These are phyloP conservation scores for Xerocomus spinulosus DNA, from an alignment of 768 basidiomycete species.

Conservation along the genomic window DNA sequence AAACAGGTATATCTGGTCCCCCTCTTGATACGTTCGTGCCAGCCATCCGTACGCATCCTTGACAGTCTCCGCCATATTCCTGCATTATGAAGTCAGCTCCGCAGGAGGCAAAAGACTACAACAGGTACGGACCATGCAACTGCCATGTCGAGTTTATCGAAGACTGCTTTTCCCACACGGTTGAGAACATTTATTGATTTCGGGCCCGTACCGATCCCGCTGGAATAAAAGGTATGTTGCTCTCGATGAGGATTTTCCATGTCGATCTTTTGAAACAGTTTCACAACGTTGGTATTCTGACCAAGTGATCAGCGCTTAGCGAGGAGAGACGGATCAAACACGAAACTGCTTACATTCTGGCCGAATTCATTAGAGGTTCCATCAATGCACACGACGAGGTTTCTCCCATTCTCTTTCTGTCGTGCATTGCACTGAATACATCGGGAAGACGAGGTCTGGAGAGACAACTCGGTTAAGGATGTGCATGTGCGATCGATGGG, in stretches of 20 bases:
- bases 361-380: slow-evolving; percentile 24
- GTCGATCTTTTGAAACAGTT: slow-evolving; percentile 28
- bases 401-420: slow-evolving; percentile 9
- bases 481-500: too few species aligned
- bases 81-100: neutral
- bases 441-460: slow-evolving; percentile 2
- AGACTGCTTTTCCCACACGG: slow-evolving; percentile 11
- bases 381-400: slow-evolving; percentile 22
- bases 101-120: neutral
- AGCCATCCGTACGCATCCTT: slow-evolving; percentile 33
- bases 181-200: slow-evolving; percentile 22
- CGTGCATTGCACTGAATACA: slow-evolving; percentile 14
- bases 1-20: slow-evolving; percentile 34
- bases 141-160: slow-evolving; percentile 32
- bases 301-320: neutral
- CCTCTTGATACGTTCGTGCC: slow-evolving; percentile 25
- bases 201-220: slow-evolving; percentile 35
- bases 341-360: slow-evolving; percentile 8
- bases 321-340: neutral
- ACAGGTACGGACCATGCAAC: slow-evolving; percentile 32
- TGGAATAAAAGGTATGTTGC: slow-evolving; percentile 35
- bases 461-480: too few species aligned
- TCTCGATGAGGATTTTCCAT: slow-evolving; percentile 9
- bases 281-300: slow-evolving; percentile 37
- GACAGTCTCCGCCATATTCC: slow-evolving; percentile 35